phyloP scores from a whole-genome alignment of 1,139 yeast genomes.

The Debaryomyces udenii region DNA sequence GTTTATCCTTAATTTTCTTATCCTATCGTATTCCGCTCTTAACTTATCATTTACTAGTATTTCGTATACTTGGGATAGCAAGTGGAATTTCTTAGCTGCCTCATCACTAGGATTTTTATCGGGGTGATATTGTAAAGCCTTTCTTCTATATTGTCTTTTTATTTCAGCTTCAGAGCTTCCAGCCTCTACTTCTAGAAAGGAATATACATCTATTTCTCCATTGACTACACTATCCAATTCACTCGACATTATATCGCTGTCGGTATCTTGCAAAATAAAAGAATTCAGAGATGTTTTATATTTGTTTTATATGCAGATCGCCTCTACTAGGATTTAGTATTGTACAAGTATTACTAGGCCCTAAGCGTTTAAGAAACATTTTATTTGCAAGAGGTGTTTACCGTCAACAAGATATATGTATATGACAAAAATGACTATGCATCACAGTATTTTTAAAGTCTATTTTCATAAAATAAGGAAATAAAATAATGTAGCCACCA shows the following conservation, averaged over 20 bases:
- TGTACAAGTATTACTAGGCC: background rate
- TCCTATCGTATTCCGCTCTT: conserved; percentile 39
- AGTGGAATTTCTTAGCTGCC: conserved; percentile 39
- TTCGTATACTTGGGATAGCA: conserved; percentile 41
- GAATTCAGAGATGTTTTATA: no score
- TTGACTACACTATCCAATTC: conserved; percentile 19
- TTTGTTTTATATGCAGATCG: background rate
- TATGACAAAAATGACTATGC: conserved; percentile 8
- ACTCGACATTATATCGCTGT: conserved; percentile 1
- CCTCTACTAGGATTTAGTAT: no score
- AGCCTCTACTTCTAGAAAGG: conserved; percentile 30
- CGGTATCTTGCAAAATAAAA: background rate
- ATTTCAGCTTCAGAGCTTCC: conserved; percentile 56
- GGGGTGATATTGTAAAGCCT: conserved; percentile 77
- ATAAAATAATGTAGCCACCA: conserved; percentile 4
- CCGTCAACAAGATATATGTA: conserved; percentile 3
- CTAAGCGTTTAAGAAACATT: background rate
- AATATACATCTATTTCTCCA: conserved; percentile 39
- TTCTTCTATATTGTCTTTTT: conserved; percentile 79
- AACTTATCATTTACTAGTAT: conserved; percentile 37
- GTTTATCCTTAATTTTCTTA: conserved; percentile 21
- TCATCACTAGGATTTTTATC: conserved; percentile 48
- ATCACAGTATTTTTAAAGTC: conserved; percentile 5
- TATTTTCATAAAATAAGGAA: conserved; percentile 7
- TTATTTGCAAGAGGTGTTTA: conserved; percentile 4